Percentiles rank a stretch among this genome's conserved stretches.
These are phyloP conservation scores for Penicillium atrosanguineum DNA, from an alignment of 495 filamentous ascomycete species.

Conservation along the genomic window DNA sequence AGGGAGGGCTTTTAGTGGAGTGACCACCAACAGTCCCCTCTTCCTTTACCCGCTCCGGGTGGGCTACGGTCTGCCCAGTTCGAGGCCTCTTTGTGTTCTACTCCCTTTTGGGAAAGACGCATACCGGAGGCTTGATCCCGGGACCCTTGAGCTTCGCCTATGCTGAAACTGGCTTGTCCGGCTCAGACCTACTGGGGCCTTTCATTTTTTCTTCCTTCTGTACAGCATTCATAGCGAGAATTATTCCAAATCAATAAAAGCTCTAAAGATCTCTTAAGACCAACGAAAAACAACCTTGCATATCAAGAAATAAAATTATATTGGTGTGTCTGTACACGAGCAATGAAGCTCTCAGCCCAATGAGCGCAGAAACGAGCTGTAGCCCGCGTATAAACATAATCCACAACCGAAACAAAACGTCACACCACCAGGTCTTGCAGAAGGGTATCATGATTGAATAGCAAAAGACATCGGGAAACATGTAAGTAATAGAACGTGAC, in stretches of 20 bases:
- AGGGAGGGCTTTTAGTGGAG: not conserved
- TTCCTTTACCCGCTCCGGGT: not conserved
- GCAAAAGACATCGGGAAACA: constrained; percentile 14
- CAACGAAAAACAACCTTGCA: not conserved
- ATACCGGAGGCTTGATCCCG: not conserved
- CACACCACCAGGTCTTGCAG: constrained; percentile 16
- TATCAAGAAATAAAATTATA: constrained; percentile 4
- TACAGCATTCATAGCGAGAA: constrained; percentile 27
- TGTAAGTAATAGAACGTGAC: constrained; percentile 10
- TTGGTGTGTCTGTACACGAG: constrained; percentile 17
- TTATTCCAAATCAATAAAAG: constrained; percentile 15
- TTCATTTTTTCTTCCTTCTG: constrained; percentile 5
- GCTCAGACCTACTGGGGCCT: not conserved
- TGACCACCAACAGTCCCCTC: not conserved
- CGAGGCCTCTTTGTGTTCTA: not conserved
- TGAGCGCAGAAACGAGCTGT: not conserved
- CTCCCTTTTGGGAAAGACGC: not conserved
- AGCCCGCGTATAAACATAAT: not conserved
- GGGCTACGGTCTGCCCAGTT: not conserved
- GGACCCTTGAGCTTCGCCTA: not conserved
- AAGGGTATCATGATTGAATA: constrained; percentile 38
- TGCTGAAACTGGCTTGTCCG: not conserved
- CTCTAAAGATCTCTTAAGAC: not conserved
- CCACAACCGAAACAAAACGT: not conserved
- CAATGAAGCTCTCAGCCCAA: not conserved